Evolutionary conservation across 2,329 filamentous ascomycete genomes (phyloP), one percentile per base, ranked within the genome.

Genomic region (Paraphoma sp.): DNA sequence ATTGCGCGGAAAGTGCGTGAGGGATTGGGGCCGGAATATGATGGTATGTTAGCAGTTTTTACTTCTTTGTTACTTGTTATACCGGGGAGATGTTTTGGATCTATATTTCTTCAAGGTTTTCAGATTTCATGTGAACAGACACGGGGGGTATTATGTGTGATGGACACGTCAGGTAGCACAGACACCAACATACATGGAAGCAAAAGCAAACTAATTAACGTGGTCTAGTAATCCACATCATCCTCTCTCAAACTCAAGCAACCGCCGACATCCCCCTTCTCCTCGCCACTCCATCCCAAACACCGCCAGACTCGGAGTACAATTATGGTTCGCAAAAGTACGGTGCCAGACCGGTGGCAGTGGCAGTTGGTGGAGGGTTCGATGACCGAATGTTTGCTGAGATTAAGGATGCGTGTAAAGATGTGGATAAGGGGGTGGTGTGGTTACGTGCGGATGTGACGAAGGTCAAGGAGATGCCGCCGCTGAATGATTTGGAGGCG

Each of bases 241-340:
- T 60, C 7, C 52, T 61, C 48, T 51, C 59, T 10, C 43, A 53
- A 2, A 49, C 62, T 38, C 48, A 50, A 9, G 58, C 54, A 18
- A 43, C 48, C 12, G 31, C 30, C 7, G 52, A 60, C 3, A 62
- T 67, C 4, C 60, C 64, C 1, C 14, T 42, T 10, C 49, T 64
- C 1, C 53, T 64, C 12, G 42, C 51, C 1, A 46, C 50, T 18
- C 43, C 50, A 1, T 10, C 44, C 10, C 18, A 56, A 29, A 48
- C 28, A 12, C 44, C 48, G 29, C 23, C 52, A 30, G 16, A 45
- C 9, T 50, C 18, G 2, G 12, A 14, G 7, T 28, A 9, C 38
- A 56, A 54, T n/a, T 44, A 43, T 7, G 60, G 60, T 1, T 54
- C 57, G n/a, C 47, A 56, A 16, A 60, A 63, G 38, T 63, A 60